These are phyloP conservation scores for Euphorbia celastroides DNA, from an alignment of 441 rosid genomes.

Conservation along the genomic window DNA sequence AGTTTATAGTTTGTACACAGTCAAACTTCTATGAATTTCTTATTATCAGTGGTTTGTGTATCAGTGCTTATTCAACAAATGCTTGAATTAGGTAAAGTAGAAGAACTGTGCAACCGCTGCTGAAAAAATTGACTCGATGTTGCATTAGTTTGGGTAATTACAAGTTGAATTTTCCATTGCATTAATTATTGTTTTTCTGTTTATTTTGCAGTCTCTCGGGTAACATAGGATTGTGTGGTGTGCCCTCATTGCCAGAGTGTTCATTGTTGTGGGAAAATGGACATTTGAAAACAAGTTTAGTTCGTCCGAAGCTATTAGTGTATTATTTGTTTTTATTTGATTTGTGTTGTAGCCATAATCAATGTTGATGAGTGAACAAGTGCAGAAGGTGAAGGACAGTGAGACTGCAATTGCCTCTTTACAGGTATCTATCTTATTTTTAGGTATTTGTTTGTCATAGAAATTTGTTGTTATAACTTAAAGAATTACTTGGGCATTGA, in stretches of 20 bases:
- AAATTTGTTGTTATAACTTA: background rate
- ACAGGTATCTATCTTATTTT: slow-evolving; percentile 35
- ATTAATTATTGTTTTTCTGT: background rate
- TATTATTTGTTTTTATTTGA: too few relatives aligned
- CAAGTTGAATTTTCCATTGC: background rate
- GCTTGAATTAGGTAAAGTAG: too few relatives aligned
- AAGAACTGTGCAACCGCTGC: too few relatives aligned
- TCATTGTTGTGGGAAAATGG: slow-evolving; percentile 83
- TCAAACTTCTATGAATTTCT: too few relatives aligned
- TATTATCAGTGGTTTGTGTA: too few relatives aligned
- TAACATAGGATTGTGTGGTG: slow-evolving; percentile 92
- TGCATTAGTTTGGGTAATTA: too few relatives aligned
- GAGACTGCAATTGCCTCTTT: slow-evolving; percentile 72
- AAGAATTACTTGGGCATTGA: background rate
- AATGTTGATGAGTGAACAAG: slow-evolving; percentile 62
- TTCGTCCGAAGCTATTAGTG: too few relatives aligned
- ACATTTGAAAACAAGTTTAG: too few relatives aligned
- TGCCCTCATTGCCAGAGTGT: slow-evolving; percentile 66
- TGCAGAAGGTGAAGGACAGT: slow-evolving; percentile 76
- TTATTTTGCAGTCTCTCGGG: slow-evolving; percentile 65
- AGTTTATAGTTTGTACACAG: too few relatives aligned
- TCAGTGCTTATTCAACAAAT: too few relatives aligned
- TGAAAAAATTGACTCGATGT: too few relatives aligned
- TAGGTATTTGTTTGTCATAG: background rate
- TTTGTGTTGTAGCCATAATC: slow-evolving; percentile 77